These are phyloP conservation scores for Colletotrichum tamarilloi DNA, from an alignment of 2,329 filamentous ascomycete genomes.

Conservation along the genomic window DNA sequence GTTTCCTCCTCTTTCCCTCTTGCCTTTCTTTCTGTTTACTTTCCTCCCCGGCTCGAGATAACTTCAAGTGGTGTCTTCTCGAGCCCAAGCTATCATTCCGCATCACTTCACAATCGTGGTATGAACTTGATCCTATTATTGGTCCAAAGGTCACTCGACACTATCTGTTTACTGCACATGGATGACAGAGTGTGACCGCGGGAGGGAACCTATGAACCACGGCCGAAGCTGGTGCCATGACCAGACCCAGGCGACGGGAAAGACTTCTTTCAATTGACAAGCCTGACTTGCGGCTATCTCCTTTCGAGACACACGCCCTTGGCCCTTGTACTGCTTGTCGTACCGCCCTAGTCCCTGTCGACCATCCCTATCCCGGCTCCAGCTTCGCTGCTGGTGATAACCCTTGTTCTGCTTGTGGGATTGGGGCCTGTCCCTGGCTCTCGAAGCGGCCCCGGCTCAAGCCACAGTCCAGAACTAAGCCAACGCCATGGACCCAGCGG, in stretches of 20 bases:
- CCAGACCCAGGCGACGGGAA: constrained; percentile 11
- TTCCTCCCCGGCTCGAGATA: background rate
- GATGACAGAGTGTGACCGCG: background rate
- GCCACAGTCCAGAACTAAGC: constrained; percentile 30
- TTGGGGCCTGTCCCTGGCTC: constrained; percentile 22
- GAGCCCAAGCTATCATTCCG: background rate
- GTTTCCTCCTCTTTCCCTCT: background rate
- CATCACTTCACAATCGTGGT: background rate
- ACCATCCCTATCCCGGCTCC: constrained; percentile 13
- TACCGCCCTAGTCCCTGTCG: background rate
- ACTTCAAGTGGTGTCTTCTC: background rate
- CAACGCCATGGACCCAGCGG: constrained; percentile 25
- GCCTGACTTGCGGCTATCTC: constrained; percentile 22
- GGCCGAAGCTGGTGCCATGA: background rate
- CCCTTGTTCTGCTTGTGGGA: constrained; percentile 5
- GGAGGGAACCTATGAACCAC: background rate
- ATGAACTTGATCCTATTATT: background rate
- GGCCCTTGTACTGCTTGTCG: background rate
- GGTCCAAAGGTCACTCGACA: background rate
- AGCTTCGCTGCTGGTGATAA: background rate
- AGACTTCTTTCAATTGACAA: constrained; percentile 15
- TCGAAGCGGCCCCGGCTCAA: constrained; percentile 16
- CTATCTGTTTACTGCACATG: background rate
- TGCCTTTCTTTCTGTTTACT: background rate
- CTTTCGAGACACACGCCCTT: constrained; percentile 15